phyloP scores from a whole-genome alignment of 352 stramenopile genomes.

The Detonula confervacea region DNA sequence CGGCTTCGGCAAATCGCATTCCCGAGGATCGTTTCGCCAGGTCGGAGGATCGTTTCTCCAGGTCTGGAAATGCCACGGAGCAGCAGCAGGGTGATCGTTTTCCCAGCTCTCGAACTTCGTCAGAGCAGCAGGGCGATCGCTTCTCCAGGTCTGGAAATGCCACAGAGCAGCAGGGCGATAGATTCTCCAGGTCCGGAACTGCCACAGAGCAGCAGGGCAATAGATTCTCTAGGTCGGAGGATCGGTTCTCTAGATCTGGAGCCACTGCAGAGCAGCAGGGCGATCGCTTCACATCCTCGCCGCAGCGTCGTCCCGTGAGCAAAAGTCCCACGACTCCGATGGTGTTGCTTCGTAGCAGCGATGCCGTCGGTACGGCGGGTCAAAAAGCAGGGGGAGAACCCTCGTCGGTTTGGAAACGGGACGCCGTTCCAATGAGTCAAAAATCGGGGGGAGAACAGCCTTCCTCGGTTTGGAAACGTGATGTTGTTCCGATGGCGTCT shows the following conservation, averaged over 20 bases:
- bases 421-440: slow-evolving; percentile 1
- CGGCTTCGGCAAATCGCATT: too few species aligned
- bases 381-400: slow-evolving; percentile 10
- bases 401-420: background rate
- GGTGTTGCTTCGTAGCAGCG: slow-evolving; percentile 32
- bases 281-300: background rate
- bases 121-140: too few species aligned
- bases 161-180: background rate
- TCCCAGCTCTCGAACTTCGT: too few species aligned
- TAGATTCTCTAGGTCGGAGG: too few species aligned
- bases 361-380: background rate
- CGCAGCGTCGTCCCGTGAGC: background rate
- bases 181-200: background rate
- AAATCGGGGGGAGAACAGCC: background rate
- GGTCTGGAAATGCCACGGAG: too few species aligned
- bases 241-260: background rate
- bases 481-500: background rate
- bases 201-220: background rate
- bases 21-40: too few species aligned
- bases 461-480: background rate
- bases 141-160: too few species aligned
- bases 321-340: slow-evolving; percentile 22
- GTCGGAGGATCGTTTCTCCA: background rate
- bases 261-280: background rate
- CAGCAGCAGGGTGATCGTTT: too few species aligned